Conservation (phyloP, 805 yeast species). For the Jamesozyma piceae region DNA sequence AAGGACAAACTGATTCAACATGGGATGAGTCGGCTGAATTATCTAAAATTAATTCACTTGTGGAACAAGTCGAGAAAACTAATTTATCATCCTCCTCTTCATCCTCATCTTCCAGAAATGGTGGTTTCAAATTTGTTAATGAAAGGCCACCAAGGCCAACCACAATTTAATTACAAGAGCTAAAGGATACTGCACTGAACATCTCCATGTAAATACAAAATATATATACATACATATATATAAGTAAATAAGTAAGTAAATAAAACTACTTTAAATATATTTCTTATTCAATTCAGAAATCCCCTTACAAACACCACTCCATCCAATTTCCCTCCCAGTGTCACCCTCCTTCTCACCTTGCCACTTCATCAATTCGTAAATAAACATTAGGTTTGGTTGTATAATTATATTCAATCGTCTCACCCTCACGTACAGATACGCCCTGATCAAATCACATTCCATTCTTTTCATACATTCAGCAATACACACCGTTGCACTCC, state of each 20-base stretch:
- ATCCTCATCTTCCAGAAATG: neutral
- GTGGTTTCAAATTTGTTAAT: constrained; percentile 3
- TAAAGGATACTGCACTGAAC: no score
- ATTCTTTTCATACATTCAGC: constrained; percentile 86
- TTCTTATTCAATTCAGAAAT: constrained; percentile 68
- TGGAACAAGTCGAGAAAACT: neutral
- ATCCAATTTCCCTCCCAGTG: constrained; percentile 57
- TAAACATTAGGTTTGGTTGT: constrained; percentile 84
- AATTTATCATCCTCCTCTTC: neutral
- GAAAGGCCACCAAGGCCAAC: constrained; percentile 5
- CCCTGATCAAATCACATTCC: constrained; percentile 57
- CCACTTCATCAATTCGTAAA: constrained; percentile 74
- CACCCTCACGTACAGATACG: constrained; percentile 83
- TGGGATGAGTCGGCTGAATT: constrained; percentile 4
- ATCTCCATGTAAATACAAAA: neutral
- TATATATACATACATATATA: neutral
- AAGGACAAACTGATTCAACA: neutral
- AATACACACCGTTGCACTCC: constrained; percentile 91
- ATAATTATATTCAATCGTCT: constrained; percentile 84
- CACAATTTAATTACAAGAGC: neutral
- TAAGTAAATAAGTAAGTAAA: constrained; percentile 1
- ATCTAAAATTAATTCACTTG: neutral
- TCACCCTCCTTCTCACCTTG: constrained; percentile 27
- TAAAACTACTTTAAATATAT: constrained; percentile 31
- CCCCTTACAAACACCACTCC: constrained; percentile 81